A percentile compares a stretch with the other conserved stretches of the same genome.
Evolutionary conservation across 1,284 basidiomycete genomes (phyloP).

Genomic region (Golubevia pallescens): DNA sequence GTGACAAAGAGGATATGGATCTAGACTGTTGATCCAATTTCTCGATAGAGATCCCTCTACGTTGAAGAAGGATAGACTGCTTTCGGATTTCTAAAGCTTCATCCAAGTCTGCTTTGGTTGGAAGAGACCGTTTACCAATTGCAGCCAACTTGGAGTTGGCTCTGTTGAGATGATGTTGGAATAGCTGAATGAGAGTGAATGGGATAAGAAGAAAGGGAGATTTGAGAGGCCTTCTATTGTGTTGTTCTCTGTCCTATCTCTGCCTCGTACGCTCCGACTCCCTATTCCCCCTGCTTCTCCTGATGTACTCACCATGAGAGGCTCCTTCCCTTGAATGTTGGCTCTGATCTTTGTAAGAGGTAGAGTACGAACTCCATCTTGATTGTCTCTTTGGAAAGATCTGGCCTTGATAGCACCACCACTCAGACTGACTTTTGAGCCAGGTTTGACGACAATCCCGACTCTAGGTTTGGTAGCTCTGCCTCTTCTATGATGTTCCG

Average conservation of each 20-base stretch:
- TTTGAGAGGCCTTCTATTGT: not conserved
- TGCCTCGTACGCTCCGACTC: not conserved
- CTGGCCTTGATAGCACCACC: not conserved
- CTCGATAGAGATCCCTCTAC: slow-evolving; percentile 1
- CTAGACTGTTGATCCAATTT: too few species aligned
- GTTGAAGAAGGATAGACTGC: slow-evolving; percentile 16
- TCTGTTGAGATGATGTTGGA: slow-evolving; percentile 38
- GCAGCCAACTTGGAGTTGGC: slow-evolving; percentile 38
- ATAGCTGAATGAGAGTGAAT: slow-evolving; percentile 15
- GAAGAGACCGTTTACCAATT: slow-evolving; percentile 17
- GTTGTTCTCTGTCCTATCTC: not conserved
- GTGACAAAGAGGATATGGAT: too few species aligned
- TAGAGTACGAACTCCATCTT: slow-evolving; percentile 16
- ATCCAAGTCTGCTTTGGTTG: slow-evolving; percentile 17
- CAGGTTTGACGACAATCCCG: slow-evolving; percentile 28
- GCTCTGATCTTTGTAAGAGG: slow-evolving; percentile 24
- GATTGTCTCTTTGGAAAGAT: not conserved
- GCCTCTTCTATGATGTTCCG: not conserved
- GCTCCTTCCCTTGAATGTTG: slow-evolving; percentile 7
- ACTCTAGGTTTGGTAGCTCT: slow-evolving; percentile 19
- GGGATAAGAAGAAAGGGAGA: too few species aligned
- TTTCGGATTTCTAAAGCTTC: slow-evolving; percentile 22
- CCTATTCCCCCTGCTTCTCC: not conserved
- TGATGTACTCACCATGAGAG: slow-evolving; percentile 27
- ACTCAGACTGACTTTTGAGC: not conserved